Evolutionary conservation across 176 grass and related monocot genomes (phyloP).

Genomic region (Thinopyrum elongatum): DNA sequence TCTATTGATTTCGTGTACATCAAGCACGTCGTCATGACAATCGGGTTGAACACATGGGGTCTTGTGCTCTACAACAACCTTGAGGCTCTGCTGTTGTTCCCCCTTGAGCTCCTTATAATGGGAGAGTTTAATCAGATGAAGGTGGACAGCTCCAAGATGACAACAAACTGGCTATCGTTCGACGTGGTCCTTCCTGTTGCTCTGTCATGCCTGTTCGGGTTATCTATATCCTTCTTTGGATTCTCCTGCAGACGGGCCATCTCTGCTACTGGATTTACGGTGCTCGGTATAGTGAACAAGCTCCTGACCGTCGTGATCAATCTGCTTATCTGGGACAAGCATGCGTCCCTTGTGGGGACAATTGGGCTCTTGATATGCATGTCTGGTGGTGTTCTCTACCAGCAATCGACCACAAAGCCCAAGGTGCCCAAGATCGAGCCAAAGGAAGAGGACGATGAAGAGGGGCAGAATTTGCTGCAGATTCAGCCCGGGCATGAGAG

Average conservation of each 20-base stretch:
- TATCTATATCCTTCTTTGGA: slow-evolving; percentile 82
- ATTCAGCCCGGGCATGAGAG: slow-evolving; percentile 39
- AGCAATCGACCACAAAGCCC: slow-evolving; percentile 69
- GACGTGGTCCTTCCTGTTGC: slow-evolving; percentile 71
- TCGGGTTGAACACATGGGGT: slow-evolving; percentile 88
- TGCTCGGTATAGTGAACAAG: slow-evolving; percentile 83
- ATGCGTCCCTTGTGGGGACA: slow-evolving; percentile 60
- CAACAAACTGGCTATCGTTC: slow-evolving; percentile 66
- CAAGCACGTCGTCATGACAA: slow-evolving; percentile 86
- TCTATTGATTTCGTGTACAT: slow-evolving; percentile 88
- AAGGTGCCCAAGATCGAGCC: slow-evolving; percentile 53
- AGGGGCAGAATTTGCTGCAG: slow-evolving; percentile 62
- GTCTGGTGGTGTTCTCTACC: slow-evolving; percentile 72
- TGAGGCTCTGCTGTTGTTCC: slow-evolving; percentile 73
- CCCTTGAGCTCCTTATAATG: slow-evolving; percentile 86
- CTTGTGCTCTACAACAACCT: slow-evolving; percentile 94
- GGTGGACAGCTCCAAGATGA: slow-evolving; percentile 53
- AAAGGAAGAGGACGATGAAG: slow-evolving; percentile 58
- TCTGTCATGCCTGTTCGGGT: slow-evolving; percentile 73
- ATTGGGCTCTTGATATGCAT: slow-evolving; percentile 77
- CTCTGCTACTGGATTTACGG: slow-evolving; percentile 79
- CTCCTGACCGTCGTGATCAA: slow-evolving; percentile 72
- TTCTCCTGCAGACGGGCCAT: slow-evolving; percentile 85
- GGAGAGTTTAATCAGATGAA: slow-evolving; percentile 80
- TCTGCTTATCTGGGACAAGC: slow-evolving; percentile 82